phyloP scores from a whole-genome alignment of 2,329 filamentous ascomycete genomes.

The Pseudogymnoascus sp. region DNA sequence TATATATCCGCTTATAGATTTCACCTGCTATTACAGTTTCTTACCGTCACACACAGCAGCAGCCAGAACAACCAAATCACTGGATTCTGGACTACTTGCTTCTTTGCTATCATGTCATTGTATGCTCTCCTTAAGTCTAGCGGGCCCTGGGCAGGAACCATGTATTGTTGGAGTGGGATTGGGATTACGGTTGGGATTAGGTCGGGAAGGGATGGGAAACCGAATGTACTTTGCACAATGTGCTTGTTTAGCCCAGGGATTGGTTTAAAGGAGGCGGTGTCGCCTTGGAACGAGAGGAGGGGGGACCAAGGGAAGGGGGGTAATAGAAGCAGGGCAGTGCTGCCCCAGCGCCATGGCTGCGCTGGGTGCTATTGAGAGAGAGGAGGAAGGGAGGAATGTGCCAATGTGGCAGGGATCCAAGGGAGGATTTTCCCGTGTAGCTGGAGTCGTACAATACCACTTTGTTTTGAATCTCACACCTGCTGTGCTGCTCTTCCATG shows the following conservation, averaged over 20 bases:
- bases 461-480: constrained; percentile 3
- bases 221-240: neutral
- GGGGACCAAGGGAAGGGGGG: neutral
- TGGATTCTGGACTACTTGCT: neutral
- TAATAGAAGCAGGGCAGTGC: neutral
- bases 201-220: neutral
- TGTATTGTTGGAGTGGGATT: neutral
- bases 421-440: neutral
- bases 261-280: neutral
- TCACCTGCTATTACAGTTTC: constrained; percentile 2
- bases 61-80: neutral
- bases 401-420: neutral
- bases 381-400: neutral
- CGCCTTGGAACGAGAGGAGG: neutral
- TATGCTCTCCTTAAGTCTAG: neutral
- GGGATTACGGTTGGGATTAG: neutral
- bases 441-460: constrained; percentile 7
- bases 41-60: neutral
- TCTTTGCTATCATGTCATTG: neutral
- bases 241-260: neutral
- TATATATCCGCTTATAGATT: constrained; percentile 7
- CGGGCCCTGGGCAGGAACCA: neutral
- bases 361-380: neutral
- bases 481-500: neutral
- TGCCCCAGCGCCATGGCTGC: neutral